A percentile compares a stretch with the other conserved stretches of the same genome.
Evolutionary conservation across 1,139 yeast species (phyloP).

Genomic region (Taiozyma sp.): DNA sequence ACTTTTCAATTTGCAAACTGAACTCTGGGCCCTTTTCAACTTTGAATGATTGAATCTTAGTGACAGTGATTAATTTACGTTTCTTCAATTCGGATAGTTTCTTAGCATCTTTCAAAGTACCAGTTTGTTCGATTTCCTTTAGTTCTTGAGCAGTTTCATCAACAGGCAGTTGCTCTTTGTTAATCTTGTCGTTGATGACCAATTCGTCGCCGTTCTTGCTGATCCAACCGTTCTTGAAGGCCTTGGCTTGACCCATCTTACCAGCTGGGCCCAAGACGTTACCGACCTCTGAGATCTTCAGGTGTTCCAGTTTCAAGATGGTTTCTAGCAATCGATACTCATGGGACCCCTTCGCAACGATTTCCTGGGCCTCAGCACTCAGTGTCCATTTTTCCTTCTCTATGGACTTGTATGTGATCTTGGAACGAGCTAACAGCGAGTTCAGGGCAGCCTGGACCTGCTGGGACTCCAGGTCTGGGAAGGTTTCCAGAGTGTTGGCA

Average conservation of each 20-base stretch:
- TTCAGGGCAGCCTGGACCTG: conserved; percentile 71
- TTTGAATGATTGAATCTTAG: conserved; percentile 70
- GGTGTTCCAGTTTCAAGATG: conserved; percentile 65
- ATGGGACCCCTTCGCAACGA: conserved; percentile 78
- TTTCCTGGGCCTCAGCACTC: conserved; percentile 79
- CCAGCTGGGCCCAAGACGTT: conserved; percentile 77
- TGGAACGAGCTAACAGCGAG: conserved; percentile 79
- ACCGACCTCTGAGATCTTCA: conserved; percentile 78
- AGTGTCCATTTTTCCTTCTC: conserved; percentile 76
- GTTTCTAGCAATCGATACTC: conserved; percentile 83
- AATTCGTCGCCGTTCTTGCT: conserved; percentile 79
- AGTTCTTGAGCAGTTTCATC: conserved; percentile 69
- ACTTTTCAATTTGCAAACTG: conserved; percentile 68
- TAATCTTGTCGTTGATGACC: conserved; percentile 44
- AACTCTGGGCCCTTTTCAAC: conserved; percentile 81
- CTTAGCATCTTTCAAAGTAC: conserved; percentile 55
- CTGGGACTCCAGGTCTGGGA: conserved; percentile 48
- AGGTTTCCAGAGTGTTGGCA: conserved; percentile 54
- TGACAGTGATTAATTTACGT: conserved; percentile 75
- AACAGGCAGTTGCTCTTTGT: conserved; percentile 38
- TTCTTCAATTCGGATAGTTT: conserved; percentile 83
- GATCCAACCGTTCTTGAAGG: conserved; percentile 98
- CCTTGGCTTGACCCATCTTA: conserved; percentile 92
- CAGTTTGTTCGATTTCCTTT: conserved; percentile 47
- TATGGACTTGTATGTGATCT: conserved; percentile 67